Conservation (phyloP, 2,329 filamentous ascomycete species). For the Parascedosporium putredinis region DNA sequence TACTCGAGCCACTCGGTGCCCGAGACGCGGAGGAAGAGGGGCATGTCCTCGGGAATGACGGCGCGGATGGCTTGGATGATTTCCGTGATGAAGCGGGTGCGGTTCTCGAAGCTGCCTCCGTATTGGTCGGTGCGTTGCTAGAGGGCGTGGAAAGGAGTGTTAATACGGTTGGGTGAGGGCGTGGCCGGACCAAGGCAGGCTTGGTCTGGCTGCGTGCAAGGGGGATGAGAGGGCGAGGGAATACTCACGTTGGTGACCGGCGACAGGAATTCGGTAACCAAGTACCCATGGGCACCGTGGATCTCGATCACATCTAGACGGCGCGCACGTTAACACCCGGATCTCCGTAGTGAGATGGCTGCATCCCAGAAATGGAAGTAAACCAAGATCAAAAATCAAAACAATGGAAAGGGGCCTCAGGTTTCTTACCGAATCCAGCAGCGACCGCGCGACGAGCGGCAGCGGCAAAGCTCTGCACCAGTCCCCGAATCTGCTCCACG, state of each 20-base stretch:
- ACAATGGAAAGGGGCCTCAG: too few relatives aligned
- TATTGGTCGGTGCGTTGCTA: constrained; percentile 53
- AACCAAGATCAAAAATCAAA: too few relatives aligned
- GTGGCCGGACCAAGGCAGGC: too few relatives aligned
- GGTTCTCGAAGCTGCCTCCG: constrained; percentile 56
- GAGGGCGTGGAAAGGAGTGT: too few relatives aligned
- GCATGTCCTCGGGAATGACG: constrained; percentile 42
- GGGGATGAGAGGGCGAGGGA: too few relatives aligned
- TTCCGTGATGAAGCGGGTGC: constrained; percentile 49
- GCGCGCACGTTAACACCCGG: not conserved
- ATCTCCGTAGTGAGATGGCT: too few relatives aligned
- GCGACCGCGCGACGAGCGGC: constrained; percentile 50
- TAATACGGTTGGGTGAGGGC: too few relatives aligned
- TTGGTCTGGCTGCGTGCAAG: too few relatives aligned
- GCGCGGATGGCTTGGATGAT: constrained; percentile 38
- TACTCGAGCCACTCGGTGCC: constrained; percentile 53
- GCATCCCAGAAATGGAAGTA: too few relatives aligned
- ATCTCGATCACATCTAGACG: constrained; percentile 58
- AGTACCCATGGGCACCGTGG: constrained; percentile 55
- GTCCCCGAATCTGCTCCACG: constrained; percentile 51
- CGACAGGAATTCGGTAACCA: constrained; percentile 55
- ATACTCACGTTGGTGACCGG: constrained; percentile 43
- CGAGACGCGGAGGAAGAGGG: constrained; percentile 50
- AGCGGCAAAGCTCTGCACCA: constrained; percentile 53
- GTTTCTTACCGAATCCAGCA: constrained; percentile 49